phyloP scores from a whole-genome alignment of 2,329 filamentous ascomycete genomes.

The Fusarium albosuccineum region DNA sequence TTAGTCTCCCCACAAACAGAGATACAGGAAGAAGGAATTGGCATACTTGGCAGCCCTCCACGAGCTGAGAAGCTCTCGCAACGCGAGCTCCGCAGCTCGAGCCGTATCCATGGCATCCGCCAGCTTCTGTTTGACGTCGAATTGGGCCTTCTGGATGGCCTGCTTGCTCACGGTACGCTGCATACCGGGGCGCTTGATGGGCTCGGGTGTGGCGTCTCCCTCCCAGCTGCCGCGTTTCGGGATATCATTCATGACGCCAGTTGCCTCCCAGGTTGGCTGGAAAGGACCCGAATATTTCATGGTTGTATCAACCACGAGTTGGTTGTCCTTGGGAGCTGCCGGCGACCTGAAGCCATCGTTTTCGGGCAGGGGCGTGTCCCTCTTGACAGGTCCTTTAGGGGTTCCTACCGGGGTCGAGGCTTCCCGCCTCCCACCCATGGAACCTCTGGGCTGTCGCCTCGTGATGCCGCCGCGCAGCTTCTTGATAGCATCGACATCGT shows the following conservation, averaged over 20 bases:
- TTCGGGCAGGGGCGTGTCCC: slow-evolving; percentile 57
- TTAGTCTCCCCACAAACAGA: slow-evolving; percentile 22
- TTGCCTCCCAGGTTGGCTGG: slow-evolving; percentile 79
- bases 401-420: slow-evolving; percentile 70
- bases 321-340: slow-evolving; percentile 57
- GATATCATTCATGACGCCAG: slow-evolving; percentile 83
- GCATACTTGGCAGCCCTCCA: slow-evolving; percentile 85
- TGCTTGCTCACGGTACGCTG: slow-evolving; percentile 64
- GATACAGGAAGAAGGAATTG: background rate
- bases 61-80: slow-evolving; percentile 85
- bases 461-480: slow-evolving; percentile 89
- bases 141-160: slow-evolving; percentile 69
- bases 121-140: slow-evolving; percentile 73
- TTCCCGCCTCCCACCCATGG: slow-evolving; percentile 68
- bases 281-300: slow-evolving; percentile 65
- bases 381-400: slow-evolving; percentile 58
- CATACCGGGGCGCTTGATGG: slow-evolving; percentile 51
- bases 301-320: slow-evolving; percentile 60
- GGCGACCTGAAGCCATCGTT: slow-evolving; percentile 54
- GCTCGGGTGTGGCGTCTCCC: slow-evolving; percentile 52
- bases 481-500: slow-evolving; percentile 90
- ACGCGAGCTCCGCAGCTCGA: slow-evolving; percentile 84
- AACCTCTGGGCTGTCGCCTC: slow-evolving; percentile 81
- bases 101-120: slow-evolving; percentile 83
- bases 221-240: slow-evolving; percentile 57